Evolutionary conservation across 257 asterid genomes (phyloP).

Genomic region (Scutellaria galericulata): DNA sequence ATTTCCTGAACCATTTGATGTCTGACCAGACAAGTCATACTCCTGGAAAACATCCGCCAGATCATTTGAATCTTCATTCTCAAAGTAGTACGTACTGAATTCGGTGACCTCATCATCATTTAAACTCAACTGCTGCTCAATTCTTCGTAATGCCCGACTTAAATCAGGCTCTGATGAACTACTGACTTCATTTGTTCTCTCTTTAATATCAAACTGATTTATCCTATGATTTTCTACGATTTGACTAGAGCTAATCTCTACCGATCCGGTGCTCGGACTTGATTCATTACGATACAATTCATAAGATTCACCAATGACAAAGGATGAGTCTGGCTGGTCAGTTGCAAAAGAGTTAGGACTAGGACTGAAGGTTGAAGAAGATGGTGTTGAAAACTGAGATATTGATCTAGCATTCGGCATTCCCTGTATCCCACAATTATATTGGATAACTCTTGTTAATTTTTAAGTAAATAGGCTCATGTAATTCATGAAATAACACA

Average conservation of each 20-base stretch:
- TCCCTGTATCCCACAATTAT: constrained; percentile 52
- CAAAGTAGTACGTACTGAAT: constrained; percentile 40
- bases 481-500: constrained; percentile 16
- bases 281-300: constrained; percentile 48
- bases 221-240: constrained; percentile 33
- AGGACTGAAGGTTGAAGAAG: constrained; percentile 56
- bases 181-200: constrained; percentile 49
- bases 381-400: constrained; percentile 55
- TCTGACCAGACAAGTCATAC: constrained; percentile 51
- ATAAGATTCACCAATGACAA: constrained; percentile 55
- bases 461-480: constrained; percentile 18
- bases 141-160: constrained; percentile 62
- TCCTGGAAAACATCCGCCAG: constrained; percentile 46
- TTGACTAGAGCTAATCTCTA: constrained; percentile 65
- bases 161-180: constrained; percentile 60
- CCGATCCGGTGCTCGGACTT: constrained; percentile 71
- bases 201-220: constrained; percentile 39
- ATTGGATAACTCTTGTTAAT: constrained; percentile 23
- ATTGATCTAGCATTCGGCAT: constrained; percentile 52
- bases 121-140: constrained; percentile 80
- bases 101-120: constrained; percentile 63
- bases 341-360: constrained; percentile 57
- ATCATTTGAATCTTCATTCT: constrained; percentile 53
- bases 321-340: constrained; percentile 59
- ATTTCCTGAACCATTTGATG: constrained; percentile 47